Conservation (phyloP, 805 yeast species). For the Kazachstania bromeliacearum region DNA sequence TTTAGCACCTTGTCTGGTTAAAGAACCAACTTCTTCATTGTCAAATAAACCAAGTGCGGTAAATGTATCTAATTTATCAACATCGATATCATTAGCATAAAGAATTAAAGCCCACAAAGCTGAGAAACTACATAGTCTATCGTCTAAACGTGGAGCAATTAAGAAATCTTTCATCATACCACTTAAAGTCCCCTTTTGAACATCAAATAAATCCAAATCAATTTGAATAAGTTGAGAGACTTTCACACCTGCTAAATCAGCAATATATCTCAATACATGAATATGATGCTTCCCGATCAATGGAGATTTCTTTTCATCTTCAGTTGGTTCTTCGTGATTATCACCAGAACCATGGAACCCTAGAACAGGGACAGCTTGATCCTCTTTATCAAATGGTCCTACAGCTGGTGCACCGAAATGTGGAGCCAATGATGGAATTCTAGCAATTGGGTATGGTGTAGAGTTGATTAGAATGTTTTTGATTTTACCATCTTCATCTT, state of each 20-base stretch:
- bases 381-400: constrained; percentile 70
- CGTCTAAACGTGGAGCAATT: constrained; percentile 78
- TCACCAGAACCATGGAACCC: constrained; percentile 40
- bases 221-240: constrained; percentile 57
- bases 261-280: constrained; percentile 56
- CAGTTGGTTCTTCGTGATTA: constrained; percentile 38
- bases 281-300: constrained; percentile 61
- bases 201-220: constrained; percentile 74
- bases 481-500: constrained; percentile 30
- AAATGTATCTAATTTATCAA: constrained; percentile 34
- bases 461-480: constrained; percentile 39
- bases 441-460: constrained; percentile 63
- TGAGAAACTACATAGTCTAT: constrained; percentile 70
- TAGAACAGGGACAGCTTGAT: constrained; percentile 67
- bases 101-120: constrained; percentile 54
- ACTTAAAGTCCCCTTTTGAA: constrained; percentile 69
- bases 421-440: constrained; percentile 77
- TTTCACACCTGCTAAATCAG: constrained; percentile 47
- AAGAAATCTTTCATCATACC: constrained; percentile 71
- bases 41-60: constrained; percentile 60
- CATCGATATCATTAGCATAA: constrained; percentile 34
- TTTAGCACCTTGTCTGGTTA: constrained; percentile 71
- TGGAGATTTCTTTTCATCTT: constrained; percentile 54
- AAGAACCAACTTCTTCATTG: constrained; percentile 78
- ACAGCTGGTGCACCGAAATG: constrained; percentile 67